phyloP scores from a whole-genome alignment of 495 filamentous ascomycete genomes.

The Penicillium lagena region DNA sequence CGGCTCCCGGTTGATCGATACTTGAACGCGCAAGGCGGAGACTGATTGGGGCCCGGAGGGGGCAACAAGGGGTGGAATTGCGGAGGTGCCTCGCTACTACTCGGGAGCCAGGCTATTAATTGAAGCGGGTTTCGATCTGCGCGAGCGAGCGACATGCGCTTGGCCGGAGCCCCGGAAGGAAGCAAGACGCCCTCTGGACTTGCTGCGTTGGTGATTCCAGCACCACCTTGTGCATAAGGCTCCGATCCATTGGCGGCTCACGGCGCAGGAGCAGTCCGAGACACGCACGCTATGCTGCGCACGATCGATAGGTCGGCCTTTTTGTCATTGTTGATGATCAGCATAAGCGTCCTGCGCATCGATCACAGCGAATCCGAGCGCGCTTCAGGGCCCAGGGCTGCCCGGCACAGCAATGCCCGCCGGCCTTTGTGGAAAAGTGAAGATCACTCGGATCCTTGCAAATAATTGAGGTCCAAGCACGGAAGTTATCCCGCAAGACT shows the following conservation, averaged over 20 bases:
- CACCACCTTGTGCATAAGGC: too few relatives aligned
- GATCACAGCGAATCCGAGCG: constrained; percentile 11
- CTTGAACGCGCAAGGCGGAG: not conserved
- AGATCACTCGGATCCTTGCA: constrained; percentile 2
- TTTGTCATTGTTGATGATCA: constrained; percentile 3
- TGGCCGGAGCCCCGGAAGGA: too few relatives aligned
- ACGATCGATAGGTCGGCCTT: not conserved
- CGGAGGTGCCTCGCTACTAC: too few relatives aligned
- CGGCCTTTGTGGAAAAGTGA: not conserved
- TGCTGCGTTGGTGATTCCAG: too few relatives aligned
- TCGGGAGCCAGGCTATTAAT: too few relatives aligned
- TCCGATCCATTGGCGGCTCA: too few relatives aligned
- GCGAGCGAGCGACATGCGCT: too few relatives aligned
- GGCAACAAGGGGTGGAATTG: too few relatives aligned
- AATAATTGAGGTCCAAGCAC: constrained; percentile 3
- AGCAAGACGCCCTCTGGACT: too few relatives aligned
- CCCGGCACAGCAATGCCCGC: constrained; percentile 13
- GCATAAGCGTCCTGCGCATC: constrained; percentile 6
- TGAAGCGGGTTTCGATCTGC: too few relatives aligned
- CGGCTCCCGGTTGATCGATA: constrained; percentile 1
- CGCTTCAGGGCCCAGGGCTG: not conserved
- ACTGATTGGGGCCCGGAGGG: not conserved
- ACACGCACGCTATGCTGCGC: constrained; percentile 4
- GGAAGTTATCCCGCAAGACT: too few relatives aligned
- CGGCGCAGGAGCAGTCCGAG: too few relatives aligned